Evolutionary conservation across 2,329 filamentous ascomycete species (phyloP).

Genomic region (Aspergillus sp.): DNA sequence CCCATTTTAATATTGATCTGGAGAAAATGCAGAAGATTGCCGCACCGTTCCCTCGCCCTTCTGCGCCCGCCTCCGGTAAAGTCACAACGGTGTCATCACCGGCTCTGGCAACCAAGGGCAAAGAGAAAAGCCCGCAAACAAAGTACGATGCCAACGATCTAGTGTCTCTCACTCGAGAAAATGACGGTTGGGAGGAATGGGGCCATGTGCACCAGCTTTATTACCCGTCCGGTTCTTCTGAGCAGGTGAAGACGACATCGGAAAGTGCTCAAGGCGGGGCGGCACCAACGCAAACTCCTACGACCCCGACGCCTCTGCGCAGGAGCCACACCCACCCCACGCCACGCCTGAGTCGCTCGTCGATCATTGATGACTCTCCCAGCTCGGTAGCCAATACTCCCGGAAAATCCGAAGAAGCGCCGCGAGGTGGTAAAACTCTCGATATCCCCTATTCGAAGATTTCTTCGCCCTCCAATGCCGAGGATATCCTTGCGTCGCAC

Average conservation of each 20-base stretch:
- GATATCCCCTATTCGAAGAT: constrained; percentile 60
- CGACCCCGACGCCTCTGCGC: constrained; percentile 73
- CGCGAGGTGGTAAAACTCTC: constrained; percentile 54
- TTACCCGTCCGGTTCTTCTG: constrained; percentile 54
- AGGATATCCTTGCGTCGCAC: constrained; percentile 39
- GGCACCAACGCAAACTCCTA: constrained; percentile 52
- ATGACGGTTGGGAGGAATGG: constrained; percentile 69
- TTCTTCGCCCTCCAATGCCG: constrained; percentile 33
- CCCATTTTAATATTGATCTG: constrained; percentile 73
- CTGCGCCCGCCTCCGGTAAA: constrained; percentile 47
- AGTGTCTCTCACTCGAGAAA: constrained; percentile 66
- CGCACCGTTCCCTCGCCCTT: constrained; percentile 74
- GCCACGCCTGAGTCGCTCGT: constrained; percentile 50
- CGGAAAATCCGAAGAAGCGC: constrained; percentile 35
- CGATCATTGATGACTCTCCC: constrained; percentile 48
- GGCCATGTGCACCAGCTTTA: constrained; percentile 78
- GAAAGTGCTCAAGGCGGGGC: constrained; percentile 31
- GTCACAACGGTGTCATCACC: constrained; percentile 50
- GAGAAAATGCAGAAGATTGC: constrained; percentile 84
- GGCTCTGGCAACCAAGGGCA: constrained; percentile 66
- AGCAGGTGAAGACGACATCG: constrained; percentile 32
- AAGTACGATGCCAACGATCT: constrained; percentile 80
- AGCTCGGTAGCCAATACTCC: constrained; percentile 48
- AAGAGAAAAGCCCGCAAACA: constrained; percentile 63
- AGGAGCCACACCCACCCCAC: constrained; percentile 63